These are phyloP conservation scores for Russula dissimulans DNA, from an alignment of 768 basidiomycete genomes.

Conservation along the genomic window DNA sequence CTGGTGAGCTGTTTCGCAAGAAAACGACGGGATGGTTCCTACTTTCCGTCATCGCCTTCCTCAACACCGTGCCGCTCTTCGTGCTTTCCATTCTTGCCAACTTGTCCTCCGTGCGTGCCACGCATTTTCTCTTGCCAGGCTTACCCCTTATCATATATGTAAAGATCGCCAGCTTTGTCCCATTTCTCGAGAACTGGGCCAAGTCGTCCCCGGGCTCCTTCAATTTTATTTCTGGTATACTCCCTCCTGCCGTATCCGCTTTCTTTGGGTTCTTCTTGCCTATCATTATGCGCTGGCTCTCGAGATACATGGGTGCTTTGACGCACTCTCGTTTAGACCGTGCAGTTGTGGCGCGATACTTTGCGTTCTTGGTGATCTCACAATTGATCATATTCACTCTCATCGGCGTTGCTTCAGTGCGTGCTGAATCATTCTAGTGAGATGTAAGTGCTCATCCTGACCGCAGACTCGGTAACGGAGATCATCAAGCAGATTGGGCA, in stretches of 20 bases:
- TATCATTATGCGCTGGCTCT: constrained; percentile 80
- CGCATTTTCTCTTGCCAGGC: not conserved
- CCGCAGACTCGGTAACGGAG: constrained; percentile 29
- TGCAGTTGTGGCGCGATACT: constrained; percentile 87
- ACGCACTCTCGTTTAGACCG: constrained; percentile 81
- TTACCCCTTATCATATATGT: constrained; percentile 13
- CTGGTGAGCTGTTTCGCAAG: constrained; percentile 57
- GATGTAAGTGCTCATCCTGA: constrained; percentile 4
- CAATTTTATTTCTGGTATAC: constrained; percentile 81
- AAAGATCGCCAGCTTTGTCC: constrained; percentile 57
- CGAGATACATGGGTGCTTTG: constrained; percentile 56
- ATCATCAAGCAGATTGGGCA: constrained; percentile 41
- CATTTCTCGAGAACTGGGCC: constrained; percentile 69
- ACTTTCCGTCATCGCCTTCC: constrained; percentile 74
- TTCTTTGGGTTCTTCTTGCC: constrained; percentile 88
- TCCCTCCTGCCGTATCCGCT: constrained; percentile 83
- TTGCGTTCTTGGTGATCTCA: constrained; percentile 86
- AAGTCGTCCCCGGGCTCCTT: constrained; percentile 55
- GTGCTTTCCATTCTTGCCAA: constrained; percentile 89
- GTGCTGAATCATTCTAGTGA: constrained; percentile 23
- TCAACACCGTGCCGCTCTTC: constrained; percentile 90
- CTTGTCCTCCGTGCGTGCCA: constrained; percentile 56
- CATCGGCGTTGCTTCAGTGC: constrained; percentile 79
- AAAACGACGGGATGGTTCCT: constrained; percentile 68
- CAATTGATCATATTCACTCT: constrained; percentile 92